Percentiles rank a stretch among this genome's conserved stretches.
Conservation (phyloP, 2,329 filamentous ascomycete genomes). For the Epicoccum sorghinum region DNA sequence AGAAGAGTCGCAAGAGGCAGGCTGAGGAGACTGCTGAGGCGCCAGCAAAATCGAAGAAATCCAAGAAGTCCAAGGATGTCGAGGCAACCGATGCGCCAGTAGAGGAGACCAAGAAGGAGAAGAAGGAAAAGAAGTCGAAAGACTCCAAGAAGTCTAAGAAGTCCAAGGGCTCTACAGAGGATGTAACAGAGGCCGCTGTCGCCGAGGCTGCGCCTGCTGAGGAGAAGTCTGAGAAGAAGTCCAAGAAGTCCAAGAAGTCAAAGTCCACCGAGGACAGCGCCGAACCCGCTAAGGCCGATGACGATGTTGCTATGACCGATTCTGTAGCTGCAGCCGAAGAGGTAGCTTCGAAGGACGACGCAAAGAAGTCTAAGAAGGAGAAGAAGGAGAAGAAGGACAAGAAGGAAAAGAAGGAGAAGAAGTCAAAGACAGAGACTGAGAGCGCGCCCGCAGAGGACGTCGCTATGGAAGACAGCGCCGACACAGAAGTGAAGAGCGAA, state of each 20-base stretch:
- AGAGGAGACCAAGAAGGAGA: conserved; percentile 29
- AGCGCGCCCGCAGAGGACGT: conserved; percentile 15
- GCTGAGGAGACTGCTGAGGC: conserved; percentile 26
- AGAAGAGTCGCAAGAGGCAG: conserved; percentile 45
- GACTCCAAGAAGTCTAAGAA: conserved; percentile 42
- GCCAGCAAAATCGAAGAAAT: conserved; percentile 31
- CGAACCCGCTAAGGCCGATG: conserved; percentile 18
- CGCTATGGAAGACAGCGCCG: conserved; percentile 16
- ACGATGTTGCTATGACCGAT: conserved; percentile 30
- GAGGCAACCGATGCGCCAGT: conserved; percentile 22
- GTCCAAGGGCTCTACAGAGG: conserved; percentile 31
- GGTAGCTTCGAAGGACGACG: conserved; percentile 24
- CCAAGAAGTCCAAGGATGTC: conserved; percentile 32
- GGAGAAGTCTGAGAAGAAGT: conserved; percentile 29
- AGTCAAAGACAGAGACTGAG: conserved; percentile 23
- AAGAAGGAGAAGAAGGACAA: conserved; percentile 37
- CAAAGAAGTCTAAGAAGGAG: conserved; percentile 33
- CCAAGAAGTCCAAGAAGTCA: conserved; percentile 31
- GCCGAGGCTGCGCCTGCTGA: conserved; percentile 23
- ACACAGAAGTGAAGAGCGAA: conserved; percentile 26
- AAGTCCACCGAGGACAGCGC: conserved; percentile 27
- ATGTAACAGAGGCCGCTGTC: conserved; percentile 17
- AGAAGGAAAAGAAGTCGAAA: conserved; percentile 29
- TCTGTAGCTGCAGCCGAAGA: conserved; percentile 17
- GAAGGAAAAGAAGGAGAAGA: conserved; percentile 31